Conservation (phyloP, 805 yeast genomes). For the Lipomyces mesembrius region DNA sequence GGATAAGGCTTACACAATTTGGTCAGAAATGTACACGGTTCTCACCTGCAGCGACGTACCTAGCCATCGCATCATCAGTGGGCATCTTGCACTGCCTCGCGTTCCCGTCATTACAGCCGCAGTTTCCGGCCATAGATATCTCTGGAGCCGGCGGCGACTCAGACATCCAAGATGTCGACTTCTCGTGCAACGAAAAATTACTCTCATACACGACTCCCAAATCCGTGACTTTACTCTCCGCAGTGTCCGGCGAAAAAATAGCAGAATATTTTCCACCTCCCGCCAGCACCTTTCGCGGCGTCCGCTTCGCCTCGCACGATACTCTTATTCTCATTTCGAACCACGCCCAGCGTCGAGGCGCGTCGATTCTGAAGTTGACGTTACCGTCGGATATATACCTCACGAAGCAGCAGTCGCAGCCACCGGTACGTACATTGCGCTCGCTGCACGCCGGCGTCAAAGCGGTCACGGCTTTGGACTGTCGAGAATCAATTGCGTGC, state of each 20-base stretch:
- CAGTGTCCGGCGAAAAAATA: conserved; percentile 52
- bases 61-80: conserved; percentile 70
- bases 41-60: conserved; percentile 62
- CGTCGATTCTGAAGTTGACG: conserved; percentile 23
- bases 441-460: conserved; percentile 35
- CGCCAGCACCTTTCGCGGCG: conserved; percentile 25
- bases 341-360: conserved; percentile 30
- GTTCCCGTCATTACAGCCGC: conserved; percentile 54
- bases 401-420: conserved; percentile 21
- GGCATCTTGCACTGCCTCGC: conserved; percentile 63
- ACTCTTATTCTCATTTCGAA: conserved; percentile 24
- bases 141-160: conserved; percentile 45
- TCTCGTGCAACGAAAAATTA: conserved; percentile 68
- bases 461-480: conserved; percentile 54
- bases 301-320: conserved; percentile 23
- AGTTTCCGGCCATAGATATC: conserved; percentile 51
- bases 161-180: conserved; percentile 62
- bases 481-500: conserved; percentile 57
- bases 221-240: conserved; percentile 57
- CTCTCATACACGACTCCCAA: conserved; percentile 66
- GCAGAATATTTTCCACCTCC: conserved; percentile 31
- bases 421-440: conserved; percentile 24
- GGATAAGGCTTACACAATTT: too few relatives aligned
- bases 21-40: conserved; percentile 58
- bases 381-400: conserved; percentile 26